Evolutionary conservation across 2,329 filamentous ascomycete genomes (phyloP), one percentile per base, ranked within the genome.

Genomic region (Diaporthe amygdali): DNA sequence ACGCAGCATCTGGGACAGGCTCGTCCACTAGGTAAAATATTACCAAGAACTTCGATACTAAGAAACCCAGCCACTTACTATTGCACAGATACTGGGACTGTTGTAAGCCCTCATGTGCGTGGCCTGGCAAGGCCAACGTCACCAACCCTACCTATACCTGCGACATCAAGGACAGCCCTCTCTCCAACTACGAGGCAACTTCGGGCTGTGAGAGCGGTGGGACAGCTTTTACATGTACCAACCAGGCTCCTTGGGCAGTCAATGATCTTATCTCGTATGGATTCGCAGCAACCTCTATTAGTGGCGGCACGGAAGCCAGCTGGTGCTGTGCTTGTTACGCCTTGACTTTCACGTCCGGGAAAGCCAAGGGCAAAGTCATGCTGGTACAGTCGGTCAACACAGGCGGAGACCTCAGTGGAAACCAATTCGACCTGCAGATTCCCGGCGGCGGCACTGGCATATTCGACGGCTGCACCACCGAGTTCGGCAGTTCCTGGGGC

Each of bases 291-390:
- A 89, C 89, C 10, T 84, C 82, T 63, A 84, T 92, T 74, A 77
- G 78, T 2, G 88, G 88, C 27, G 84, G 85, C 49, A 86, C 82
- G 3, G 91, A 92, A 78, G 81, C 83, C 1, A 84, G 81, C n/a
- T 91, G 89, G 88, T 93, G 91, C 82, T 93, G 91, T 77, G 87
- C 86, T 63, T 92, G 90, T 79, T 92, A 91, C 76, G 84, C 88
- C 81, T 83, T 91, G 56, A 89, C 87, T 34, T 87, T 87, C 74
- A 87, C 84, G 1, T 80, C 79, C 51, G 86, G 86, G 6, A 80
- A 86, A 7, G 84, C 89, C 25, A 79, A 82, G 32, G 89, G 89
- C 68, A 91, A 92, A 82, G 87, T 84, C 71, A 89, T 92, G 87
- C 83, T 92, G 67, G 86, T 92, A 20, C 90, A 92, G 77, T 87